A percentile compares a stretch with the other conserved stretches of the same genome.
phyloP scores from a whole-genome alignment of 2,329 filamentous ascomycete genomes.

The Hawksworthiomyces lignivorus region DNA sequence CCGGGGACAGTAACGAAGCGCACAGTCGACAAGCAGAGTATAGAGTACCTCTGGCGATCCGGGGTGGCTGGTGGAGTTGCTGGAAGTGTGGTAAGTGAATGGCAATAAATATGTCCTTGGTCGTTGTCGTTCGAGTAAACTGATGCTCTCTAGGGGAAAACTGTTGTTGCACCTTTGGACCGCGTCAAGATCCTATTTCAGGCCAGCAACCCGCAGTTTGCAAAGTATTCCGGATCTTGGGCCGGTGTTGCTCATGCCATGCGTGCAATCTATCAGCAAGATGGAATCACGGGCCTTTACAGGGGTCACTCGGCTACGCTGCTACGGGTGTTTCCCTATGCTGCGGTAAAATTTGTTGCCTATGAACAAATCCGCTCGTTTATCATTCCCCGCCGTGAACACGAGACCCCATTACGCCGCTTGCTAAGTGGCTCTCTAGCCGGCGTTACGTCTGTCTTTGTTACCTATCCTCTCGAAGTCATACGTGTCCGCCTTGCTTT shows the following conservation, averaged over 20 bases:
- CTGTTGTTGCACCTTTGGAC: conserved; percentile 88
- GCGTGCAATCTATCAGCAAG: conserved; percentile 68
- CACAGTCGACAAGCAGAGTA: conserved; percentile 60
- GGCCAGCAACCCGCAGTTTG: conserved; percentile 85
- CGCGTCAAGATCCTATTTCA: conserved; percentile 99
- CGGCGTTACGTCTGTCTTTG: conserved; percentile 86
- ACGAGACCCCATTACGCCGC: conserved; percentile 75
- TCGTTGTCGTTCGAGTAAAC: no score
- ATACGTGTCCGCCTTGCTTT: conserved; percentile 89
- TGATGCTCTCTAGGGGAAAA: conserved; percentile 80
- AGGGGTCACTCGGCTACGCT: conserved; percentile 92
- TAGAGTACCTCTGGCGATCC: conserved; percentile 77
- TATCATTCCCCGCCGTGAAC: conserved; percentile 60
- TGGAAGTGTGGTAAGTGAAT: conserved; percentile 66
- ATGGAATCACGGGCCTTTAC: conserved; percentile 72
- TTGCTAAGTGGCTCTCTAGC: conserved; percentile 67
- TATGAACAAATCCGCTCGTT: conserved; percentile 89
- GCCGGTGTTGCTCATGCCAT: conserved; percentile 75
- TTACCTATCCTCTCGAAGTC: conserved; percentile 91
- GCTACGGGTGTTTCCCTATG: conserved; percentile 92
- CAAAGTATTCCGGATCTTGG: conserved; percentile 88
- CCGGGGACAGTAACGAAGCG: conserved; percentile 36
- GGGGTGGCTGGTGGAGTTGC: conserved; percentile 83
- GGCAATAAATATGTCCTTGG: no score
- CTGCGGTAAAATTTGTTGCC: conserved; percentile 93